Base-by-base conservation (phyloP, 768 basidiomycete genomes). In the Rhodocollybia butyracea region DNA sequence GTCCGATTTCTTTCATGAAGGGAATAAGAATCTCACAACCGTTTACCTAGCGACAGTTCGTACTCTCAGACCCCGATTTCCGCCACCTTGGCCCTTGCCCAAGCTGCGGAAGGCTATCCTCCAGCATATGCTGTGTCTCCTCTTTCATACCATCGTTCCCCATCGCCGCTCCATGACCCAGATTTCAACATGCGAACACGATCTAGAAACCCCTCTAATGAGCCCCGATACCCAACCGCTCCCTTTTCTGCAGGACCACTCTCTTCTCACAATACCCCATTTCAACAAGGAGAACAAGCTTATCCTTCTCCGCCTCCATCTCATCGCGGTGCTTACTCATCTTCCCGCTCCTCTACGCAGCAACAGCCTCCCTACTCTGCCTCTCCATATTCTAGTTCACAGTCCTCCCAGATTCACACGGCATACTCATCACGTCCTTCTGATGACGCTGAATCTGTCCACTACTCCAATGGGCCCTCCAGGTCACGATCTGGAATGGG, bases 261-360 rank as follows among this genome's bases (percentile, higher is more conserved):
- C 24, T n/a, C 36, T 31, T 53, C 51, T 5, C 48, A 36, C 17
- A 26, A 51, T 36, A 8, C 48, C 19, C 48, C 31, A 13, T 32
- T 22, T 53, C 51, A n/a, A 21, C 15, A 10, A 12, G 48, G 34
- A n/a, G 27, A 39, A 8, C 51, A 29, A 8, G 15, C 51, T 8
- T 53, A 40, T 53, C 40, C 51, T 22, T 53, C 51, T 17, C 27
- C 51, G 24, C 34, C 38, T 53, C 51, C 51, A 13, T 38, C 36
- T 30, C 41, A 30, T 30, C 51, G 24, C 24, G 26, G 26, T 42
- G 26, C 43, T 17, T 45, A 45, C 43, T 29, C 27, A 17, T 45
- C 47, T 36, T 50, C 34, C 30, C 47, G 31, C 22, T 10, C 30
- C 30, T 50, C 12, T 21, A 24, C 50, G 11, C 51, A 53, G 26